phyloP scores from a whole-genome alignment of 2,329 filamentous ascomycete genomes.

The Penicillium vulpinum region DNA sequence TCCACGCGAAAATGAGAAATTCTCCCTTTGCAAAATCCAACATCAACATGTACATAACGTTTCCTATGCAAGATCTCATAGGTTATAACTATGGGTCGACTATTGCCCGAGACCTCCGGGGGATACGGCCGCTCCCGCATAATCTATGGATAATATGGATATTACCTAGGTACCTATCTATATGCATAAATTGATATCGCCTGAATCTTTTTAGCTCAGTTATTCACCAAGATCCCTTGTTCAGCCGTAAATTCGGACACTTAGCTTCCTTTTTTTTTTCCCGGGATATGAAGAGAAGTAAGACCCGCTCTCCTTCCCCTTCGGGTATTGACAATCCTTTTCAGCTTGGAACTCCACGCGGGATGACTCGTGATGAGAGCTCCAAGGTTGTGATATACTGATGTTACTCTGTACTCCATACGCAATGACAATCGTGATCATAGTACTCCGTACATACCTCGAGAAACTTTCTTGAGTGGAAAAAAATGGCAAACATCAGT shows the following conservation, averaged over 20 bases:
- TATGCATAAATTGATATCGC: neutral
- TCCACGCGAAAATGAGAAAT: neutral
- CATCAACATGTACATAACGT: too few relatives aligned
- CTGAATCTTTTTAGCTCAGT: neutral
- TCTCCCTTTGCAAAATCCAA: too few relatives aligned
- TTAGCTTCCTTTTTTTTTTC: neutral
- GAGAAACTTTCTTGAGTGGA: neutral
- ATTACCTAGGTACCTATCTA: too few relatives aligned
- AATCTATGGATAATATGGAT: neutral
- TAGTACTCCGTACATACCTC: neutral
- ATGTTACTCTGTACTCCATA: too few relatives aligned
- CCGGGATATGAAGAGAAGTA: neutral
- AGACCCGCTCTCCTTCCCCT: neutral
- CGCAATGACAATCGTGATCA: neutral
- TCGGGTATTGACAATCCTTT: neutral
- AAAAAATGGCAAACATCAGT: neutral
- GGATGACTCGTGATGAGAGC: neutral
- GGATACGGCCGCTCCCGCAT: constrained; percentile 16
- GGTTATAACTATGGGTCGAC: constrained; percentile 13
- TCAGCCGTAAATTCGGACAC: neutral
- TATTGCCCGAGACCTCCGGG: neutral
- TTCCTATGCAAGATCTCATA: too few relatives aligned
- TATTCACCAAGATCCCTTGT: neutral
- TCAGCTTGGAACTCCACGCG: neutral
- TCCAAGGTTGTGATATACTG: neutral